These are phyloP conservation scores for Boletus insuetus DNA, from an alignment of 768 basidiomycete genomes.

Conservation along the genomic window DNA sequence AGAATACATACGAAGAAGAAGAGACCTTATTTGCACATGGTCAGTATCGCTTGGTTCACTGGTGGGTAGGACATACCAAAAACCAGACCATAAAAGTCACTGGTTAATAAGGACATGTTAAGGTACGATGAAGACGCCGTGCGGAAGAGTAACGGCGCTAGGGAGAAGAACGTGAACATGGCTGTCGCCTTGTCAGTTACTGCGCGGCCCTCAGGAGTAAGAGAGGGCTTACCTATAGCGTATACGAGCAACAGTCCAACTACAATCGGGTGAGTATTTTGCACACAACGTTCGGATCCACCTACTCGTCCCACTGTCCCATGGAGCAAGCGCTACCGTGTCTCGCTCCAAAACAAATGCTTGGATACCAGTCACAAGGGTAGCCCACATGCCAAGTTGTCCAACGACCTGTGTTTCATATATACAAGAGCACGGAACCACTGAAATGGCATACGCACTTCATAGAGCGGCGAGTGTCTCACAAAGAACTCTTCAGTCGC, in stretches of 20 bases:
- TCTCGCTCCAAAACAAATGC: constrained; percentile 70
- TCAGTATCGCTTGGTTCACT: constrained; percentile 1
- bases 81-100: constrained; percentile 84
- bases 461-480: constrained; percentile 74
- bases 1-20: constrained; percentile 48
- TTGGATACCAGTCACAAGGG: constrained; percentile 73
- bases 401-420: constrained; percentile 58
- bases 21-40: constrained; percentile 31
- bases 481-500: constrained; percentile 89
- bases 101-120: constrained; percentile 81
- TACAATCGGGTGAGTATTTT: constrained; percentile 35
- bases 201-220: background rate
- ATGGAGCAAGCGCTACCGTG: constrained; percentile 56
- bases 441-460: constrained; percentile 37
- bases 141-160: constrained; percentile 79
- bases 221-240: constrained; percentile 33
- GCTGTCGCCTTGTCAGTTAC: constrained; percentile 36
- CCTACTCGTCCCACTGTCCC: constrained; percentile 70
- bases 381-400: constrained; percentile 81
- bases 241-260: constrained; percentile 50
- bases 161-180: constrained; percentile 78
- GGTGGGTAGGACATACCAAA: constrained; percentile 42
- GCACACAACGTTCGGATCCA: constrained; percentile 15
- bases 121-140: constrained; percentile 83
- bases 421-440: background rate